Percentiles rank a stretch among this genome's conserved stretches.
phyloP scores from a whole-genome alignment of 331 rosid species.

The Cydonia oblonga region DNA sequence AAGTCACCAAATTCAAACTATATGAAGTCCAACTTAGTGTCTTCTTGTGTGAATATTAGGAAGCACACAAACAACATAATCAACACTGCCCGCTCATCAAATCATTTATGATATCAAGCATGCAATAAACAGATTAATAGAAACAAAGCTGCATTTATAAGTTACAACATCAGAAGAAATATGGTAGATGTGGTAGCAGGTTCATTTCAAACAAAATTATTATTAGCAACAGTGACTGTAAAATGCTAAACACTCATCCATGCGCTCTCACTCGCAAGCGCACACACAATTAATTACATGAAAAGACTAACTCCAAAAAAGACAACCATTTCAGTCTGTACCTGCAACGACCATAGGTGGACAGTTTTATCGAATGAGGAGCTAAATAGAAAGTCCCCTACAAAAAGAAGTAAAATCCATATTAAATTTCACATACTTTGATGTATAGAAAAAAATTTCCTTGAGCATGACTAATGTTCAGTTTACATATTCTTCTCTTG shows the following conservation, averaged over 20 bases:
- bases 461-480: background rate
- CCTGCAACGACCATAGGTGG: constrained; percentile 87
- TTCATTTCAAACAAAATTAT: background rate
- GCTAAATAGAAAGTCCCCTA: constrained; percentile 79
- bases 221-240: background rate
- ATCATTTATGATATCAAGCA: background rate
- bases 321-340: constrained; percentile 18
- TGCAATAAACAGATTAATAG: background rate
- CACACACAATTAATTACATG: background rate
- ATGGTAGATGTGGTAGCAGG: background rate
- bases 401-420: constrained; percentile 13
- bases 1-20: background rate
- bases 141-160: background rate
- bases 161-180: background rate
- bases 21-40: background rate
- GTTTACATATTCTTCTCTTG: background rate
- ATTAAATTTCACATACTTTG: constrained; percentile 18
- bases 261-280: background rate
- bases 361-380: constrained; percentile 89
- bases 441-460: background rate
- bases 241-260: background rate
- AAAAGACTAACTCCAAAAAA: constrained; percentile 3
- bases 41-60: background rate
- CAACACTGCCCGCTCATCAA: background rate
- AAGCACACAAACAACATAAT: background rate